These are phyloP conservation scores for Schoenoplectus tabernaemontani DNA, from an alignment of 202 grass and related monocot genomes.

Conservation along the genomic window DNA sequence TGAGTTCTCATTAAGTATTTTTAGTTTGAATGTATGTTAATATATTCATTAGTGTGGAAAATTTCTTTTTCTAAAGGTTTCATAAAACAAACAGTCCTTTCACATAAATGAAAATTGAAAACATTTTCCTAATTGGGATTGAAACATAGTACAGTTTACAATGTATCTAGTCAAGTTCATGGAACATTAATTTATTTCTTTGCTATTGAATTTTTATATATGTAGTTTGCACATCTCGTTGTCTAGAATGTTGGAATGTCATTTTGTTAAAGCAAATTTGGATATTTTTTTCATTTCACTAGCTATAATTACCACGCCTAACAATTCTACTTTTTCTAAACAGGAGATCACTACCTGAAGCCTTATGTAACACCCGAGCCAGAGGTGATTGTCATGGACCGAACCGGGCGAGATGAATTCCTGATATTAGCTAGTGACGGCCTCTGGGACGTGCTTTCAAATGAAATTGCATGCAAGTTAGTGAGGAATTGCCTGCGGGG, in stretches of 20 bases:
- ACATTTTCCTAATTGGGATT: neutral
- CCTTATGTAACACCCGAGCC: conserved; percentile 56
- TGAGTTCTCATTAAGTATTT: neutral
- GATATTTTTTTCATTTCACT: neutral
- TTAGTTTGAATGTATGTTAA: neutral
- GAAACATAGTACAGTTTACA: neutral
- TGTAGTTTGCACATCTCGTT: neutral
- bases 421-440: conserved; percentile 72
- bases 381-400: conserved; percentile 42
- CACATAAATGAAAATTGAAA: neutral
- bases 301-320: neutral
- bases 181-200: conserved; percentile 4
- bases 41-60: neutral
- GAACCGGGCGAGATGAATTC: conserved; percentile 49
- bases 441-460: conserved; percentile 59
- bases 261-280: neutral
- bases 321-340: neutral
- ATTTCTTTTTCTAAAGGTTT: neutral
- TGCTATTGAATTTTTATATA: neutral
- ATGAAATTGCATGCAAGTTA: conserved; percentile 43
- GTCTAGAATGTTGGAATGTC: neutral
- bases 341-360: conserved; percentile 72
- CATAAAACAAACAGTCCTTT: neutral
- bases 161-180: neutral
- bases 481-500: conserved; percentile 50